A percentile compares a stretch with the other conserved stretches of the same genome.
Conservation (phyloP, 257 asterid species). For the Nicotiana paniculata region DNA sequence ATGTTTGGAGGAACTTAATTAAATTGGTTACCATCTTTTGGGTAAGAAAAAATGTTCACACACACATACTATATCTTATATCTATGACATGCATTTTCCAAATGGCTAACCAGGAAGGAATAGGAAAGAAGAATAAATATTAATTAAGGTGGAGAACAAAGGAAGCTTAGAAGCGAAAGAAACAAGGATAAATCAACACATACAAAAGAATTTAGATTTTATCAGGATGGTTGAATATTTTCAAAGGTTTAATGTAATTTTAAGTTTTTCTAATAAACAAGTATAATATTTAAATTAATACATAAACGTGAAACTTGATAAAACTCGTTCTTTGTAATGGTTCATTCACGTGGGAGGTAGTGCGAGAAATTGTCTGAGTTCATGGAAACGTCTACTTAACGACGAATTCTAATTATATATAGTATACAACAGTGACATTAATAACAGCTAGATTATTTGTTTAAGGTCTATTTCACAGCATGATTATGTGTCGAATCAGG, state of each 20-base stretch:
- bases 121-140: not conserved
- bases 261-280: too few species aligned
- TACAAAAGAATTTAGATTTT: too few species aligned
- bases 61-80: not conserved
- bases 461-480: conserved; percentile 4
- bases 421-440: not conserved
- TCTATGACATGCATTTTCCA: not conserved
- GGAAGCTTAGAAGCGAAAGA: too few species aligned
- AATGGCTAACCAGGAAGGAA: not conserved
- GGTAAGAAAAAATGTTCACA: not conserved
- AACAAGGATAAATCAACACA: too few species aligned
- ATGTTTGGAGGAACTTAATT: not conserved
- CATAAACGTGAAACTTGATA: too few species aligned
- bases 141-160: too few species aligned
- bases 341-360: conserved; percentile 21
- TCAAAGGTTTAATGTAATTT: too few species aligned
- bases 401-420: not conserved
- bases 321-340: not conserved
- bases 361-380: conserved; percentile 13
- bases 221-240: too few species aligned
- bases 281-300: too few species aligned
- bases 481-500: conserved; percentile 17
- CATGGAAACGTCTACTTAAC: not conserved
- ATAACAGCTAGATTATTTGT: too few species aligned
- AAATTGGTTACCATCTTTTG: not conserved